Evolutionary conservation across 2,329 filamentous ascomycete species (phyloP).

Genomic region (Lasiodiplodia citricola): DNA sequence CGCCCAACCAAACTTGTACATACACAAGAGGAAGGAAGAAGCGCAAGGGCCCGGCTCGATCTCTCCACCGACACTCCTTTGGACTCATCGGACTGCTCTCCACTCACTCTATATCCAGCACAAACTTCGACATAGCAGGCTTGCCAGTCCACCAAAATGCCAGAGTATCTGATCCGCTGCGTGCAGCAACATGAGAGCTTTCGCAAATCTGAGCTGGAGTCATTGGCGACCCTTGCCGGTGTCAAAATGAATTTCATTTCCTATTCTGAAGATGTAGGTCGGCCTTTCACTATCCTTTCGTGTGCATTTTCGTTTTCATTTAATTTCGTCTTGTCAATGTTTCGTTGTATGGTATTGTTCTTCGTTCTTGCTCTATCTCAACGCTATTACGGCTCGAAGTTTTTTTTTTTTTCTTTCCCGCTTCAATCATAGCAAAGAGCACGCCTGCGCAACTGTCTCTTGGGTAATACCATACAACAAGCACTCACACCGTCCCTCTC

Average conservation of each 20-base stretch:
- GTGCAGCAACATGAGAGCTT: constrained; percentile 92
- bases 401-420: too few relatives aligned
- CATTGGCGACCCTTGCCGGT: constrained; percentile 72
- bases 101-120: neutral
- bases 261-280: constrained; percentile 74
- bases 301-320: constrained; percentile 12
- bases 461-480: neutral
- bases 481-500: neutral
- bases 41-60: too few relatives aligned
- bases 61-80: neutral
- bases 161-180: constrained; percentile 86
- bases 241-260: constrained; percentile 74
- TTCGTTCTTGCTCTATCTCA: neutral
- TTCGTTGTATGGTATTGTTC: neutral
- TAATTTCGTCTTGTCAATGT: constrained; percentile 14
- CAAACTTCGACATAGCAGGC: neutral
- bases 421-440: neutral
- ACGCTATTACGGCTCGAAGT: neutral
- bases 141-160: neutral
- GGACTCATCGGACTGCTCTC: neutral
- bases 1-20: constrained; percentile 16
- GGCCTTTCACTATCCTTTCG: constrained; percentile 26
- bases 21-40: neutral
- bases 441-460: neutral
- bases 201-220: constrained; percentile 79